Evolutionary conservation across 2,329 filamentous ascomycete species (phyloP).

Genomic region (Pseudocercospora cruenta): DNA sequence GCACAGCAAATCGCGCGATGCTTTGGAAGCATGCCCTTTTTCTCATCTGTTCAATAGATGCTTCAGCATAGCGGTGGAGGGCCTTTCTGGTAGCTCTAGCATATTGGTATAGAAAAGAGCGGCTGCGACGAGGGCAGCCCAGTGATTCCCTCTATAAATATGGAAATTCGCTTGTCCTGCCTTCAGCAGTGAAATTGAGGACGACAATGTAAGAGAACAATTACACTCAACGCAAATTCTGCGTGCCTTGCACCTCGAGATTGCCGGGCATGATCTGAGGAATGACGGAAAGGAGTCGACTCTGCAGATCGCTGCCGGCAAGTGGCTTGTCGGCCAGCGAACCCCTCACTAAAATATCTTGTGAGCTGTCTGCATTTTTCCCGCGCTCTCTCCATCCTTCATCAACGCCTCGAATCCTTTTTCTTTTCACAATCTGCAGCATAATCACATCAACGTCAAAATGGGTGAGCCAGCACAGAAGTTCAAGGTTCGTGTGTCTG

Average conservation of each 20-base stretch:
- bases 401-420: slow-evolving; percentile 23
- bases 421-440: slow-evolving; percentile 20
- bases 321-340: background rate
- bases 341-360: background rate
- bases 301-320: background rate
- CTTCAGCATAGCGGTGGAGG: slow-evolving; percentile 18
- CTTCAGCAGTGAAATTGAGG: background rate
- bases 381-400: slow-evolving; percentile 22
- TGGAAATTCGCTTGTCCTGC: background rate
- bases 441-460: slow-evolving; percentile 39
- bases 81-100: slow-evolving; percentile 8
- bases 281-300: background rate
- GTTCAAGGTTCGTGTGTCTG: slow-evolving; percentile 68
- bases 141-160: background rate
- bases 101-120: slow-evolving; percentile 17
- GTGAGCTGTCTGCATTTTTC: slow-evolving; percentile 15
- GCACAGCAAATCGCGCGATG: slow-evolving; percentile 1
- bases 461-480: slow-evolving; percentile 81
- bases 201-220: background rate
- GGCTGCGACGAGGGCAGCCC: background rate
- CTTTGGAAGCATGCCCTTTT: slow-evolving; percentile 1
- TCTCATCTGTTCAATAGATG: slow-evolving; percentile 4
- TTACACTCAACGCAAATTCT: background rate
- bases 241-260: background rate
- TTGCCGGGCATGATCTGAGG: background rate